These are phyloP conservation scores for Eimeria maxima DNA, from an alignment of 169 alveolate genomes.

Conservation along the genomic window DNA sequence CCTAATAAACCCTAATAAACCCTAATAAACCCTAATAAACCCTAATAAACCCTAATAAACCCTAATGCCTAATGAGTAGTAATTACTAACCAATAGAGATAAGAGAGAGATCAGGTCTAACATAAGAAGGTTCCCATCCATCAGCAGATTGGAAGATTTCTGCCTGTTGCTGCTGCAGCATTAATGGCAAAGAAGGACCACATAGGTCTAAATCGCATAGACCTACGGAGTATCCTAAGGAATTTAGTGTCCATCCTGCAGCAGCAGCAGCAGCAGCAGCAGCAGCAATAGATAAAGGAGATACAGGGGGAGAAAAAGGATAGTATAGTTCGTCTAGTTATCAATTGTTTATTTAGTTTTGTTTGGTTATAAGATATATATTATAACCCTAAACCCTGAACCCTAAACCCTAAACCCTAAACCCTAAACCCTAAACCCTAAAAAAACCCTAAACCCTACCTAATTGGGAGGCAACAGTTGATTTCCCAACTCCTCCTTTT, in stretches of 20 bases:
- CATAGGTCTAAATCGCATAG: constrained; percentile 98
- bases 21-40: background rate
- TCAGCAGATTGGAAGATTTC: constrained; percentile 97
- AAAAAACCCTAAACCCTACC: constrained; percentile 4
- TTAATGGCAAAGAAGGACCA: constrained; percentile 99
- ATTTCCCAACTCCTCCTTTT: constrained; percentile 99
- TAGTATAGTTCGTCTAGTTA: too few species aligned
- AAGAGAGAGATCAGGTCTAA: constrained; percentile 96
- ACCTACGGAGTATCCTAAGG: constrained; percentile 94
- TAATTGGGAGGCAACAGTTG: constrained; percentile 98
- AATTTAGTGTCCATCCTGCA: constrained; percentile 89
- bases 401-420: constrained; percentile 45
- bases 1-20: background rate
- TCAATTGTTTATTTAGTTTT: too few species aligned
- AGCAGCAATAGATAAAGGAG: background rate
- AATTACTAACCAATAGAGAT: constrained; percentile 93
- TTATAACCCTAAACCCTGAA: background rate
- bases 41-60: too few species aligned
- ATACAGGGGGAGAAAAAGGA: too few species aligned
- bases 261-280: constrained; percentile 7
- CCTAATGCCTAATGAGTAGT: too few species aligned
- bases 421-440: too few species aligned
- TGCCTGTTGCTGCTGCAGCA: constrained; percentile 95
- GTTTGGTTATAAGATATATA: too few species aligned
- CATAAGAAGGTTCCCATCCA: constrained; percentile 99